phyloP scores from a whole-genome alignment of 2,329 filamentous ascomycete species.

The Chrysoporthe cubensis region DNA sequence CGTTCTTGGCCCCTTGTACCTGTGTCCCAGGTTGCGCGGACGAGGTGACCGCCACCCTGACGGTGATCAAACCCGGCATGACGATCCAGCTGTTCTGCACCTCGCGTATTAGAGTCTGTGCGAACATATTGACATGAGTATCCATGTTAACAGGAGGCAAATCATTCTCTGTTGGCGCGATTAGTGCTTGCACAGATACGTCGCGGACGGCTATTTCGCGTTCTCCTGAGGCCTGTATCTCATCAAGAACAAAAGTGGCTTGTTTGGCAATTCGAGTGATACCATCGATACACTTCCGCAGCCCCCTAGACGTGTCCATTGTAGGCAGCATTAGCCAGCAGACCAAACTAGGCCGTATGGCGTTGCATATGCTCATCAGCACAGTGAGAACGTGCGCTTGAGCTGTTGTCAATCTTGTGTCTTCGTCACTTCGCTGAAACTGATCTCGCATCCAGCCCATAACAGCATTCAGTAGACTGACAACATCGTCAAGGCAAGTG shows the following conservation, averaged over 20 bases:
- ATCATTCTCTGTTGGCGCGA: slow-evolving; percentile 4
- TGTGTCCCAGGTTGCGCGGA: slow-evolving; percentile 39
- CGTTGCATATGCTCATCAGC: slow-evolving; percentile 24
- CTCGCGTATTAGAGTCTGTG: slow-evolving; percentile 48
- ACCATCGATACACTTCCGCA: slow-evolving; percentile 7
- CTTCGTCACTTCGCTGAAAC: slow-evolving; percentile 17
- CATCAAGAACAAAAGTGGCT: slow-evolving; percentile 6
- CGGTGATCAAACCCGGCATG: slow-evolving; percentile 39
- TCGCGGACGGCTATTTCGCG: slow-evolving; percentile 8
- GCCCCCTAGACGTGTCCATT: slow-evolving; percentile 1
- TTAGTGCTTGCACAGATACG: slow-evolving; percentile 13
- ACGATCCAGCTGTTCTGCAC: slow-evolving; percentile 50
- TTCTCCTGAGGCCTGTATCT: background rate
- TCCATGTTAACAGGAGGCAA: slow-evolving; percentile 28
- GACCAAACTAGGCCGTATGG: slow-evolving; percentile 16
- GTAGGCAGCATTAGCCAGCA: slow-evolving; percentile 24
- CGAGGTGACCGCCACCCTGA: slow-evolving; percentile 43
- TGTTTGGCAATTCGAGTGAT: slow-evolving; percentile 19
- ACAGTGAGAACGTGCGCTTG: slow-evolving; percentile 34
- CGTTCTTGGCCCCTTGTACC: slow-evolving; percentile 39
- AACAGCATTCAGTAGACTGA: slow-evolving; percentile 38
- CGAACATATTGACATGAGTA: slow-evolving; percentile 45
- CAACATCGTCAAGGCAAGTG: slow-evolving; percentile 39
- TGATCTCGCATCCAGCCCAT: slow-evolving; percentile 31
- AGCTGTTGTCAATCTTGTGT: slow-evolving; percentile 23